Evolutionary conservation across 23 red algal genomes (phyloP).

Genomic region (Chondrus crispus): DNA sequence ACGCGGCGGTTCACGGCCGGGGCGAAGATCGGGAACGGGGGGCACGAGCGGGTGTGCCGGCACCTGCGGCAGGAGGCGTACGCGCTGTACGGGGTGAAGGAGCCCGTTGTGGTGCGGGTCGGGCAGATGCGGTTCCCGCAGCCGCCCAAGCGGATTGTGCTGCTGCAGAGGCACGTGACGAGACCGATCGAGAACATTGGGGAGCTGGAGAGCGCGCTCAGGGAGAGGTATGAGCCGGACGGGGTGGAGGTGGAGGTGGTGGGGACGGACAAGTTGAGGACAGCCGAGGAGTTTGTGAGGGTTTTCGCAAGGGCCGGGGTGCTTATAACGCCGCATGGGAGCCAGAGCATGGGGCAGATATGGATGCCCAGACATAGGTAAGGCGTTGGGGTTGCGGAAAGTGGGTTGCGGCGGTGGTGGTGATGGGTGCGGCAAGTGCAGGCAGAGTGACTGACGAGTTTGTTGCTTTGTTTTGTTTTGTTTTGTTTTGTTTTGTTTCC

Average conservation of each 20-base stretch:
- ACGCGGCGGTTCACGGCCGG: conserved; percentile 6
- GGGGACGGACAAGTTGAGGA: background rate
- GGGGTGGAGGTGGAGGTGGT: conserved; percentile 1
- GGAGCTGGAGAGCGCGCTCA: background rate
- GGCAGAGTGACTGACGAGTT: background rate
- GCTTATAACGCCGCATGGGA: background rate
- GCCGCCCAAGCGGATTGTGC: background rate
- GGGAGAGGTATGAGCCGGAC: background rate
- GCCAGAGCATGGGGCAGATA: background rate
- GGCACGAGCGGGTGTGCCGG: conserved; percentile 5
- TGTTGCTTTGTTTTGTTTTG: background rate
- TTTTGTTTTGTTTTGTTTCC: no score
- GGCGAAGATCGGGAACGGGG: background rate
- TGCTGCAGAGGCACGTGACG: background rate
- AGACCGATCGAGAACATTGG: background rate
- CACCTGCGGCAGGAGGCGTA: background rate
- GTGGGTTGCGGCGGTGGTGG: background rate
- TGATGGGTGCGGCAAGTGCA: no score
- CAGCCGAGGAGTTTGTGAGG: background rate
- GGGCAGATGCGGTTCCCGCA: background rate
- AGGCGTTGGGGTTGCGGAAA: background rate
- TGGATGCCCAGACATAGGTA: conserved; percentile 22
- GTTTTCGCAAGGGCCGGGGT: background rate
- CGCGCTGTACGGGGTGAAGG: background rate
- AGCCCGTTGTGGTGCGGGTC: background rate